A percentile compares a stretch with the other conserved stretches of the same genome.
These are phyloP conservation scores for Centella asiatica DNA, from an alignment of 129 eudicot genomes.

Conservation along the genomic window DNA sequence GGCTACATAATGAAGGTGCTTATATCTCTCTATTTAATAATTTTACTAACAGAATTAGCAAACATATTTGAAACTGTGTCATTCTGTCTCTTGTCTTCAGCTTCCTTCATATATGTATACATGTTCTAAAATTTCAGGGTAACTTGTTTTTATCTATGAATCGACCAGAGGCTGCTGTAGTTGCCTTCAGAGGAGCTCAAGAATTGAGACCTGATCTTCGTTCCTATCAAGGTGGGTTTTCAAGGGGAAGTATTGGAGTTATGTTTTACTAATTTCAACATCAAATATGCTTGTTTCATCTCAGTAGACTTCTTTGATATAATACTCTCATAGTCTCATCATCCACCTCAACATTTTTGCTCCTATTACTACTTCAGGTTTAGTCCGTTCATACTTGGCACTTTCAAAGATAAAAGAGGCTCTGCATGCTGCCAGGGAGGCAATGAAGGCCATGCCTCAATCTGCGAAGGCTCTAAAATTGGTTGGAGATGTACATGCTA, in stretches of 20 bases:
- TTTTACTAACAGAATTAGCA: background rate
- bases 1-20: slow-evolving; percentile 91
- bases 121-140: slow-evolving; percentile 41
- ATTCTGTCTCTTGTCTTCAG: background rate
- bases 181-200: slow-evolving; percentile 72
- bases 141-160: slow-evolving; percentile 78
- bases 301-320: background rate
- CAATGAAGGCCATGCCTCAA: slow-evolving; percentile 99
- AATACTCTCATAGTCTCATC: background rate
- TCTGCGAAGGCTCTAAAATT: slow-evolving; percentile 91
- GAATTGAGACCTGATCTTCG: slow-evolving; percentile 95
- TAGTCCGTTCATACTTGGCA: slow-evolving; percentile 79
- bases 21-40: background rate
- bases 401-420: slow-evolving; percentile 91
- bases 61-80: background rate
- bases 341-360: background rate
- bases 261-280: background rate
- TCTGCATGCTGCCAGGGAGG: slow-evolving; percentile 84
- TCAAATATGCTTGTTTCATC: background rate
- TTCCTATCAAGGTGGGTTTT: slow-evolving; percentile 78
- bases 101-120: slow-evolving; percentile 7
- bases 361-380: slow-evolving; percentile 39
- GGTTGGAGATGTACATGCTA: slow-evolving; percentile 96
- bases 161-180: slow-evolving; percentile 87
- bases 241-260: background rate